Conservation (phyloP, 495 filamentous ascomycete genomes). For the Jackrogersella minutella region DNA sequence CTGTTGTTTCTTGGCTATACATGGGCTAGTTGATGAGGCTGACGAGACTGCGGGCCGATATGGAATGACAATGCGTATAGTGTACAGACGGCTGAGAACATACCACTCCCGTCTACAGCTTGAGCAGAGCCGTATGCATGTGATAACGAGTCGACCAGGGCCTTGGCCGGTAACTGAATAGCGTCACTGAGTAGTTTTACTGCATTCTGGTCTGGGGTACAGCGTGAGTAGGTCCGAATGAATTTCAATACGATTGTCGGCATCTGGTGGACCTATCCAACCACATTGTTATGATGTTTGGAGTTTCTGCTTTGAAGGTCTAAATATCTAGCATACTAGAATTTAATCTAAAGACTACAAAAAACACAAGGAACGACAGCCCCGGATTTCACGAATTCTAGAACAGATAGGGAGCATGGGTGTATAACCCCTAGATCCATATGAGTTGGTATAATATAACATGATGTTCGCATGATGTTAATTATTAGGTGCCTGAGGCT, state of each 20-base stretch:
- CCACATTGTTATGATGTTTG: neutral
- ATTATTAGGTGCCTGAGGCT: neutral
- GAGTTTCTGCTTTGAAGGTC: neutral
- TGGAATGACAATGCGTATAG: slow-evolving; percentile 15
- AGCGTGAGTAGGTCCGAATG: slow-evolving; percentile 14
- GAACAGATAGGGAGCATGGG: neutral
- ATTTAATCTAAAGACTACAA: neutral
- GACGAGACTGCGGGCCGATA: slow-evolving; percentile 27
- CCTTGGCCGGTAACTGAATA: neutral
- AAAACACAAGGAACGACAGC: neutral
- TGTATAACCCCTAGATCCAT: neutral
- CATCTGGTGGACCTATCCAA: neutral
- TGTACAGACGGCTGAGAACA: neutral
- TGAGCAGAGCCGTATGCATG: slow-evolving; percentile 10
- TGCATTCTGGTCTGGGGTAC: slow-evolving; percentile 10
- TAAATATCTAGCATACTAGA: neutral
- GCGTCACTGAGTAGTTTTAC: neutral
- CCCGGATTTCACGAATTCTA: neutral
- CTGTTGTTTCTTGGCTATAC: slow-evolving; percentile 2
- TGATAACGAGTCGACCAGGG: neutral
- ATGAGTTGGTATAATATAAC: neutral
- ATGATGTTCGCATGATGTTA: slow-evolving; percentile 1
- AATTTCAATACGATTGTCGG: neutral
- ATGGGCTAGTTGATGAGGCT: slow-evolving; percentile 4
- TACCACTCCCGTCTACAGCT: neutral